Evolutionary conservation across 169 alveolate genomes (phyloP), one percentile per base, ranked within the genome.

Genomic region (Miamiensis avidus): DNA sequence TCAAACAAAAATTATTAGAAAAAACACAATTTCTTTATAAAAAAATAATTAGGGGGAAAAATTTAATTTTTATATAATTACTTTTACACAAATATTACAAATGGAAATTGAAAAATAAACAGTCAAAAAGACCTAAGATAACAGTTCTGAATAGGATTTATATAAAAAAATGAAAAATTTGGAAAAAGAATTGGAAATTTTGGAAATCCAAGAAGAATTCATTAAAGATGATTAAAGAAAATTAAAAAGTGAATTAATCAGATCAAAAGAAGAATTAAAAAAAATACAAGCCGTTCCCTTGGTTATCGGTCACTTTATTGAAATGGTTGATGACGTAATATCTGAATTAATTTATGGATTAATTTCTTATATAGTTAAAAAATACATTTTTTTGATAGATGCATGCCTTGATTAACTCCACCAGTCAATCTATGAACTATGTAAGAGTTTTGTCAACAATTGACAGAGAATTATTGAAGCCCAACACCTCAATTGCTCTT

Each of bases 271-370:
- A 87, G 99, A 99, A 90, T 95, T 98, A 82, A 98, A 98, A 89
- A 95, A 99, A 65, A 99, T 99, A 64, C 99, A 98, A 91, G 96
- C 99, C 32, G 99, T 99, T 34, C 99, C 99, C 0, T 93, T 99
- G 49, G 99, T 98, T 74, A 99, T 99, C 49, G 99, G 90, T 65
- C 99, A 98, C 82, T 99, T 99, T 95, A 92, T 97, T 83, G 99
- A 99, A 89, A 98, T 99, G 96, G 96, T 99, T 31, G 99, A 98
- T 89, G 99, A 98, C 20, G 69, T 49, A 49, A 49, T 11, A 49
- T 49, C 20, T 49, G 73, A 11, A 49, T 49, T 11, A 49, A 49
- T 11, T 49, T 11, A 49, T 49, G 4, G 20, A 49, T 49, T 11
- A 49, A 20, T 49, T 49, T 49, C 69, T 49, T 11, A 49, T 49